Evolutionary conservation across 257 asterid genomes (phyloP), one percentile per base, ranked within the genome.

Genomic region (Paraleonurus japonicus): DNA sequence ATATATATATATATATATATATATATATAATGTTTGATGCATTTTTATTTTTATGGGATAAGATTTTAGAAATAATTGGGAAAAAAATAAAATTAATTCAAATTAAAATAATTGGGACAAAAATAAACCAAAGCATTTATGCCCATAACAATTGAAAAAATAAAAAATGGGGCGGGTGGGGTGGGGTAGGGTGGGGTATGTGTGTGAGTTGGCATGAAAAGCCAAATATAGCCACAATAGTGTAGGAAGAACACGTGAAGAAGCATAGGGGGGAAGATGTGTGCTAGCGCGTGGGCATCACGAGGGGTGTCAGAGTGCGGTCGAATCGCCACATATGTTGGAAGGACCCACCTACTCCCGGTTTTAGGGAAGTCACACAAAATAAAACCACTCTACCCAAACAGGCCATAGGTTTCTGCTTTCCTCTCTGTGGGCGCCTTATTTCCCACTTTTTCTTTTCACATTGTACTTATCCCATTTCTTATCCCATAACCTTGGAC

Each of bases 261-360:
- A 2, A 66, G 51, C 70, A 30, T 67, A 0, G 47, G 61, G 73
- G 50, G 20, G 75, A 60, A 2, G 13, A 1, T n/a, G 76, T 1
- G 61, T n/a, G 1, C 50, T 17, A 64, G 94, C 87, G 89, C 89
- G 95, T 86, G 87, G 54, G 1, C 0, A 0, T 6, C 95, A 84
- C 85, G 71, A 76, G 96, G 61, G 4, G 0, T 79, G 90, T 84
- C 92, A 90, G 89, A 74, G 79, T 22, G 83, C 80, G 90, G 92
- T 88, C 92, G 95, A 87, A 90, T 90, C 87, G 90, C 95, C 95
- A 81, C 92, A 82, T 83, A 65, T 81, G 69, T 75, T 75, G 89
- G 90, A 73, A 72, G 77, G 74, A 30, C 81, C 87, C 85, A 54
- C 65, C 60, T 4, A 13, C 87, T 90, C 96, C 96, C 77, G 89